Evolutionary conservation across 1,139 yeast genomes (phyloP).

Genomic region (Wickerhamomyces sp.): DNA sequence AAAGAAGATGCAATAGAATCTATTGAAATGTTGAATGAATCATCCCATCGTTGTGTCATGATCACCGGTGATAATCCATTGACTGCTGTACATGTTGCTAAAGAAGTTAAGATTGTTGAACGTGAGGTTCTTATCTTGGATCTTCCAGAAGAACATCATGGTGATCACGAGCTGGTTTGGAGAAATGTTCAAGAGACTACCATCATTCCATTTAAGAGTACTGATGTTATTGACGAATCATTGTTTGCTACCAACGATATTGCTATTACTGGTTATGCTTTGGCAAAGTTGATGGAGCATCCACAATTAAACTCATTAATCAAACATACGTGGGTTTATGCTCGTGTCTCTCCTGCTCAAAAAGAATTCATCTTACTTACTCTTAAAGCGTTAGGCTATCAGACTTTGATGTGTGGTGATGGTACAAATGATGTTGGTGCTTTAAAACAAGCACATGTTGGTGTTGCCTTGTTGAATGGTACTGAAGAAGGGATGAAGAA

Average conservation of each 20-base stretch:
- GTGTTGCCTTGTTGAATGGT: slow-evolving; percentile 95
- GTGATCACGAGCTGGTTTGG: slow-evolving; percentile 69
- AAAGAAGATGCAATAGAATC: slow-evolving; percentile 90
- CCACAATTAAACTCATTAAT: slow-evolving; percentile 65
- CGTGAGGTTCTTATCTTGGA: slow-evolving; percentile 83
- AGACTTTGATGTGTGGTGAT: slow-evolving; percentile 98
- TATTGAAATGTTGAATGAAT: slow-evolving; percentile 87
- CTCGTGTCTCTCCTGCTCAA: slow-evolving; percentile 95
- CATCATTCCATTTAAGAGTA: slow-evolving; percentile 61
- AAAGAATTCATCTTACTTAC: slow-evolving; percentile 86
- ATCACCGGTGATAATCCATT: slow-evolving; percentile 98
- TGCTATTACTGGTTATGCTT: slow-evolving; percentile 92
- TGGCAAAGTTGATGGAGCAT: slow-evolving; percentile 59
- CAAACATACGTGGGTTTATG: slow-evolving; percentile 93
- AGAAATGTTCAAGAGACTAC: slow-evolving; percentile 76
- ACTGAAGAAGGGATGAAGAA: slow-evolving; percentile 93
- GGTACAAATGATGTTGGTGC: slow-evolving; percentile 99
- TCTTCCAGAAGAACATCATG: slow-evolving; percentile 60
- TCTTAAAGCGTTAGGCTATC: slow-evolving; percentile 84
- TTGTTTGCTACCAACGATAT: slow-evolving; percentile 71
- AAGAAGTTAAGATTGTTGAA: slow-evolving; percentile 83
- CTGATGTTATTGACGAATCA: slow-evolving; percentile 50
- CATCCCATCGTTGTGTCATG: slow-evolving; percentile 94
- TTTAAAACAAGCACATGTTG: slow-evolving; percentile 95
- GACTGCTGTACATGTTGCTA: slow-evolving; percentile 97